phyloP scores from a whole-genome alignment of 2,329 filamentous ascomycete genomes.

The Ceratocystis colombiana region DNA sequence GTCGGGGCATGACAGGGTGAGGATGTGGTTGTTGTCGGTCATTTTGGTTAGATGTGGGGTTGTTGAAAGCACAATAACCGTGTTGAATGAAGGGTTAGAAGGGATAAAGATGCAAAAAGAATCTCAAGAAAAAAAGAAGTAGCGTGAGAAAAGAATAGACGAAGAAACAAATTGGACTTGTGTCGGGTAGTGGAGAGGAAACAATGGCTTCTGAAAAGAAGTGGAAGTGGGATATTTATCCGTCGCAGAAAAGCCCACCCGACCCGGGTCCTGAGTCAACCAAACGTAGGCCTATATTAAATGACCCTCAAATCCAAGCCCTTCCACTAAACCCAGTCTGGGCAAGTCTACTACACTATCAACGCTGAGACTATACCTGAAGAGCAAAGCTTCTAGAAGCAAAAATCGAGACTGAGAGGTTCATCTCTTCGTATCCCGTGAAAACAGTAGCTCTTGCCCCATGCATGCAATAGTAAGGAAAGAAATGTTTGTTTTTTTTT shows the following conservation, averaged over 20 bases:
- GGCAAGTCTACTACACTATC: constrained; percentile 13
- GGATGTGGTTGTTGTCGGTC: constrained; percentile 42
- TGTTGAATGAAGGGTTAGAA: not conserved
- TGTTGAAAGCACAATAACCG: constrained; percentile 14
- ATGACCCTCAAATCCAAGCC: not conserved
- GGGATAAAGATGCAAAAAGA: not conserved
- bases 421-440: not conserved
- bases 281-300: constrained; percentile 14
- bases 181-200: not conserved
- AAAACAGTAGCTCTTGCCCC: not conserved
- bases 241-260: not conserved
- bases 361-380: constrained; percentile 1
- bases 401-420: not conserved
- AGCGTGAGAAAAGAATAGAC: not conserved
- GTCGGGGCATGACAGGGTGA: constrained; percentile 76
- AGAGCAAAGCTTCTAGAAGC: constrained; percentile 10
- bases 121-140: not conserved
- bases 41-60: constrained; percentile 20
- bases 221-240: constrained; percentile 11
- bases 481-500: no score
- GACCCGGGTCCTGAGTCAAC: constrained; percentile 9
- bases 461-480: no score
- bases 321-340: constrained; percentile 18
- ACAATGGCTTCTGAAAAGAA: constrained; percentile 4
- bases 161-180: constrained; percentile 3